A percentile compares a stretch with the other conserved stretches of the same genome.
These are phyloP conservation scores for Leishmania major DNA, from an alignment of 208 protist species.

Conservation along the genomic window DNA sequence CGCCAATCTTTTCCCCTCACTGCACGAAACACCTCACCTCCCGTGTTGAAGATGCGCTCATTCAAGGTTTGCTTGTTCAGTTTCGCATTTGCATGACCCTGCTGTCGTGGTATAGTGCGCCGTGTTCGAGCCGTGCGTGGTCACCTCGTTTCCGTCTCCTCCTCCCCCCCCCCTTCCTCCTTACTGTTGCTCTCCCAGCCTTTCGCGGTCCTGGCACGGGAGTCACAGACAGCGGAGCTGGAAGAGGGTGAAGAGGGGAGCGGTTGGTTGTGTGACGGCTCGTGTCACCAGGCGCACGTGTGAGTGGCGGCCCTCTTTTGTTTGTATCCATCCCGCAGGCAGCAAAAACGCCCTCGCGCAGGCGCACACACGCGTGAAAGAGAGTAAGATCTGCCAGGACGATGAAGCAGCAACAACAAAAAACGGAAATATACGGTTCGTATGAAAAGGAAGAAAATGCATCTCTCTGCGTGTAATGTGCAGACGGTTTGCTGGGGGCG, in stretches of 20 bases:
- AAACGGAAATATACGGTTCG: neutral
- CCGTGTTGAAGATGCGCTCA: neutral
- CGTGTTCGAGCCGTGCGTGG: neutral
- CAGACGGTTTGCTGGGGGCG: neutral
- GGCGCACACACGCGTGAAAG: neutral
- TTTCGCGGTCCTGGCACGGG: neutral
- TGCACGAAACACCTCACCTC: neutral
- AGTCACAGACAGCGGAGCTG: neutral
- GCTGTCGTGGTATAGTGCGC: neutral
- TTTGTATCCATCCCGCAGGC: neutral
- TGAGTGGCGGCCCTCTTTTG: neutral
- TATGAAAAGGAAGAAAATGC: neutral
- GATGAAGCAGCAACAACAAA: too few relatives aligned
- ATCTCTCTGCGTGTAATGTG: neutral
- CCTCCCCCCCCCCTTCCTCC: neutral
- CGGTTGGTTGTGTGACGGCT: neutral
- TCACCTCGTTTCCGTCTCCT: neutral
- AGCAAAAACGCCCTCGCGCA: neutral
- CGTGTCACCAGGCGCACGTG: neutral
- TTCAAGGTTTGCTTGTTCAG: neutral
- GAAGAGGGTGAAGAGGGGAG: neutral
- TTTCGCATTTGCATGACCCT: neutral
- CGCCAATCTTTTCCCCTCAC: neutral
- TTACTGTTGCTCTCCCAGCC: neutral
- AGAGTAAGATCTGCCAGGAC: neutral